Conservation (phyloP, 352 stramenopile genomes). For the Phytophthora pinifolia region DNA sequence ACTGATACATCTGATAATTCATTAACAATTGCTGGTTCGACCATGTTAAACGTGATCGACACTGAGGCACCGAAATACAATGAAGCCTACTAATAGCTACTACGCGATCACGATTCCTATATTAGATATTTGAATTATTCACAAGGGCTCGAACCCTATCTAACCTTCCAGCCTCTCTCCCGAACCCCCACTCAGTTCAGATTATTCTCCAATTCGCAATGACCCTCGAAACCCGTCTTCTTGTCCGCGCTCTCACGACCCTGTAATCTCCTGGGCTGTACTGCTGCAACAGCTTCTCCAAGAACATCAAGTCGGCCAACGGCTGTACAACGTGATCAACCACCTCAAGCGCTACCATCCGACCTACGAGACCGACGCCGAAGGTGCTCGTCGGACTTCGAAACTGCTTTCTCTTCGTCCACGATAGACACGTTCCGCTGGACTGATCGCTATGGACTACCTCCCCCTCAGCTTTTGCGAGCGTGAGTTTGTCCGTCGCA, state of each 20-base stretch:
- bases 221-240: not conserved
- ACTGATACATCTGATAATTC: no score
- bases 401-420: not conserved
- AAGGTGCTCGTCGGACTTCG: not conserved
- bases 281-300: constrained; percentile 7
- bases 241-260: constrained; percentile 1
- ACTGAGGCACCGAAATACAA: no score
- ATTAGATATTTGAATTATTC: no score
- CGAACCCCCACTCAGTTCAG: no score
- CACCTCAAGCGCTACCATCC: constrained; percentile 7
- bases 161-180: no score
- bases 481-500: not conserved
- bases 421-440: constrained; percentile 2
- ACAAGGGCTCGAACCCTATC: no score
- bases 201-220: constrained; percentile 6
- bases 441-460: constrained; percentile 2
- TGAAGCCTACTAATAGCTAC: no score
- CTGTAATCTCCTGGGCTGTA: constrained; percentile 1
- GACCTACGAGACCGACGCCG: constrained; percentile 3
- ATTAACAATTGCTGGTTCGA: no score
- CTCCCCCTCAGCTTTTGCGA: constrained; percentile 2
- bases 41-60: no score
- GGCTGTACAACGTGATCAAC: constrained; percentile 8
- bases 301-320: not conserved
- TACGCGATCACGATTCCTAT: no score